Base-by-base conservation (phyloP, 495 filamentous ascomycete genomes). In the Peziza echinospora region DNA sequence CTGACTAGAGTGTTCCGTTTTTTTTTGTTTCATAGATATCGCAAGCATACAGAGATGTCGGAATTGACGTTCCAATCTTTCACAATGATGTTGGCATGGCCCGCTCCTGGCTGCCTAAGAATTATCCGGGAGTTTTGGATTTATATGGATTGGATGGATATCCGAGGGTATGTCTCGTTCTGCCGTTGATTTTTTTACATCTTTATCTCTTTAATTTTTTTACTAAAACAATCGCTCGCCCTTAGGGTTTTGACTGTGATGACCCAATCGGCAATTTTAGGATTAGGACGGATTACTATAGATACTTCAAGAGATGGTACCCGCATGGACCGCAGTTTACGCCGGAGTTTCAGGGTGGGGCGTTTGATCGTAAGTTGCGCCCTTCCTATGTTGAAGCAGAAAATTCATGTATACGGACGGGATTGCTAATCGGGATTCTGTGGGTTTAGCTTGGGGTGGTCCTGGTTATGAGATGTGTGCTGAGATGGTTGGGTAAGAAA, bases 391-490 rank as follows among this genome's bases (percentile, higher is more conserved):
- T n/a, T n/a, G n/a, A n/a, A n/a, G n/a, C n/a, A n/a, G n/a, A n/a
- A n/a, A n/a, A n/a, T n/a, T n/a, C 13, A 37, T 37, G 3, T 37
- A 37, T 17, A 2, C 6, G 30, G 30, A 37, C 13, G 19, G 3
- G 13, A 37, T 37, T 11, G 6, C 30, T 37, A 6, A 37, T 37
- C 4, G 19, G 30, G 6, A 37, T 17, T 19, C 2, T 44, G 8
- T n/a, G 16, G 10, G 19, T 41, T 47, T 16, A 25, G 17, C 37
- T 45, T 19, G 25, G 13, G 71, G 69, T 50, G 75, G 74, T 13
- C 45, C 52, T 45, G 53, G 53, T 1, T 57, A 57, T 43, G 54
- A 57, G 21, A 52, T 50, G 25, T 57, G 54, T 44, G 50, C 47
- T 9, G 47, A 55, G 37, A 55, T 56, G 53, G 53, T 57, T 39